Base-by-base conservation (phyloP, 202 grass and related monocot genomes). In the Hordeum pubiflorum region DNA sequence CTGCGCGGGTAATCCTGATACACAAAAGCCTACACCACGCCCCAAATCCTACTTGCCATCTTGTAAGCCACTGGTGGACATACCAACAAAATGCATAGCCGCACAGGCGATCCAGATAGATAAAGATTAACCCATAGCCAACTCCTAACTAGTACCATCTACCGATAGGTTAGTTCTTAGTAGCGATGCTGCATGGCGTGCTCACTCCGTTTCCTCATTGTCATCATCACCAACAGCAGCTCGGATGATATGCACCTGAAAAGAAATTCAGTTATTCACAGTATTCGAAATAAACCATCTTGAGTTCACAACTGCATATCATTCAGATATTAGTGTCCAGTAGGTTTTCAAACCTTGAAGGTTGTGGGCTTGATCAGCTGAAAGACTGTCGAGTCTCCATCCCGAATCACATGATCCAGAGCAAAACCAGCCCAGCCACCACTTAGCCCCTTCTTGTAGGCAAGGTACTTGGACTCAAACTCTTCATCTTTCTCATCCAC, bases 351-450 rank as follows among this genome's bases (percentile, higher is more conserved):
- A 78, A 92, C 87, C 87, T 92, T 95, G 52, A 95, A 88, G 24
- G 82, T 82, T 5, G 89, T 88, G 60, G 93, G 76, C 55, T 95
- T 90, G 63, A 95, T 90, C 76, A 95, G 74, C 7, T 95, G 82
- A 70, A 95, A 95, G 60, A 95, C 89, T 44, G 80, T 71, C 18
- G 89, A 72, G 75, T 95, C 87, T 38, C 93, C 93, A 79, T 92
- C 89, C 37, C 68, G 81, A 36, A 95, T 59, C 50, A 84, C 88
- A 85, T 95, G 93, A 75, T 70, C 46, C 74, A 95, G 63, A 43
- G 92, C 87, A 82, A 95, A 95, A 64, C 87, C 92, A 64, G 81
- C 87, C 93, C 89, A 95, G n/a, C 93, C 89, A 60, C 93, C 89
- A 63, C 93, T 92, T 44, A 95, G 55, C 13, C 89, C 92, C 29